phyloP scores from a whole-genome alignment of 1,284 basidiomycete genomes.

The Apiotrichum porosum region DNA sequence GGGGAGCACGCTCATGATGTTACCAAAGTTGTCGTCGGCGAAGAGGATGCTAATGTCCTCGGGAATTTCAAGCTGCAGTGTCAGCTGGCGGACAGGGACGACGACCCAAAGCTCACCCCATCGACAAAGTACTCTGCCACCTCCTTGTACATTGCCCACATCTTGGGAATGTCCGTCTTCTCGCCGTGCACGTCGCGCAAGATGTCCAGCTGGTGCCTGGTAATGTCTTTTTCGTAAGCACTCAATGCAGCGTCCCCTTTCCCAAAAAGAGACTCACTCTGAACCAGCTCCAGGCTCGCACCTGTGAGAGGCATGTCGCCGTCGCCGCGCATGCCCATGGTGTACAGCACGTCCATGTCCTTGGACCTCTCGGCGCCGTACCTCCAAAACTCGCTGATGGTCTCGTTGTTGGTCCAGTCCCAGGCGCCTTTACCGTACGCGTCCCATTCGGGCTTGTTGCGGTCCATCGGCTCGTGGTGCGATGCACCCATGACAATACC shows the following conservation, averaged over 20 bases:
- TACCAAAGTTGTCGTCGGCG: conserved; percentile 46
- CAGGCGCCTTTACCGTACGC: conserved; percentile 11
- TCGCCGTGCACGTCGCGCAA: conserved; percentile 54
- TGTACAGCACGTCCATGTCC: conserved; percentile 23
- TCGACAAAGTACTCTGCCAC: conserved; percentile 60
- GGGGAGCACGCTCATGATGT: conserved; percentile 50
- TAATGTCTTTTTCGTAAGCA: conserved; percentile 43
- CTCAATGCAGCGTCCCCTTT: background rate
- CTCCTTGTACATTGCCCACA: conserved; percentile 56
- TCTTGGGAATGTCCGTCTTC: conserved; percentile 56
- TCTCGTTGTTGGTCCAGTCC: conserved; percentile 22
- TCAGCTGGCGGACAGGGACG: conserved; percentile 21
- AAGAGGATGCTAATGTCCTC: conserved; percentile 37
- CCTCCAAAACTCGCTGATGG: conserved; percentile 23
- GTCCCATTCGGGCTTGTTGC: conserved; percentile 12
- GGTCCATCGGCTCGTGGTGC: conserved; percentile 46
- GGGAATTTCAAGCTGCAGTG: conserved; percentile 27
- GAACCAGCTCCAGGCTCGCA: conserved; percentile 11
- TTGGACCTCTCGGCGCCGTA: conserved; percentile 28
- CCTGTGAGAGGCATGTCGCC: conserved; percentile 23
- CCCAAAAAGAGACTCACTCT: too few relatives aligned
- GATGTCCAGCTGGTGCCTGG: conserved; percentile 59
- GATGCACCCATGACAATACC: conserved; percentile 62
- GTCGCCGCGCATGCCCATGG: conserved; percentile 31
- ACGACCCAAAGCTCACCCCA: conserved; percentile 56